Evolutionary conservation across 352 stramenopile species (phyloP), one percentile per base, ranked within the genome.

Genomic region (Phytophthora lateralis): DNA sequence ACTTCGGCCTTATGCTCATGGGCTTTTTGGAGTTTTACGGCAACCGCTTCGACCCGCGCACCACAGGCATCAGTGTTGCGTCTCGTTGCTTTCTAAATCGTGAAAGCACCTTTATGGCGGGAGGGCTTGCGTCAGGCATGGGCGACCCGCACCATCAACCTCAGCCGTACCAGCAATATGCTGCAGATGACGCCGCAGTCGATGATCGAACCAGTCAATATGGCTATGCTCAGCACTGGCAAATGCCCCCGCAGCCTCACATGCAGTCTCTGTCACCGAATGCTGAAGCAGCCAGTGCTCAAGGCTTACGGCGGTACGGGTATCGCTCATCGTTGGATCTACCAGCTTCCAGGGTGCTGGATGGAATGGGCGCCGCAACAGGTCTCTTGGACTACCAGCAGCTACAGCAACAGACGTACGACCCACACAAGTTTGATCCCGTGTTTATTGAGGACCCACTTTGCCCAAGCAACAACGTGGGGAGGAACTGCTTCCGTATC

Each of bases 1-100:
- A 99, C 62, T 97, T 97, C 55, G 97, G 97, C 21, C 93, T 97
- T 34, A 84, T 99, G 52, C 78, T 99, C 1, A 97, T 98, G 86
- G 96, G 95, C 0, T 97, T 99, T 55, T 79, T 99, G 9, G 95
- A 99, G 55, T 99, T 99, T 63, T 99, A 98, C 70, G 96, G 97
- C 17, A 99, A 98, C 51, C 88, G 84, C 0, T 97, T 98, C 48
- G 89, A 98, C 52, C 88, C 91, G 17, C 86, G 89, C 9, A 93
- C 83, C 6, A 98, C 89, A 4, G 91, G 91, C 11, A 97, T 98
- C 44, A 97, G 87, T 44, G 87, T 96, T 5, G 87, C 85, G 1
- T 82, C 82, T 10, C 82, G 85, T 3, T 91, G 82, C 39, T 96
- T 95, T 59, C 69, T 96, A 3, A 89, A 92, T 63, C 83, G 87